Evolutionary conservation across 2,329 filamentous ascomycete genomes (phyloP).

Genomic region (Coleophoma eucalyptorum): DNA sequence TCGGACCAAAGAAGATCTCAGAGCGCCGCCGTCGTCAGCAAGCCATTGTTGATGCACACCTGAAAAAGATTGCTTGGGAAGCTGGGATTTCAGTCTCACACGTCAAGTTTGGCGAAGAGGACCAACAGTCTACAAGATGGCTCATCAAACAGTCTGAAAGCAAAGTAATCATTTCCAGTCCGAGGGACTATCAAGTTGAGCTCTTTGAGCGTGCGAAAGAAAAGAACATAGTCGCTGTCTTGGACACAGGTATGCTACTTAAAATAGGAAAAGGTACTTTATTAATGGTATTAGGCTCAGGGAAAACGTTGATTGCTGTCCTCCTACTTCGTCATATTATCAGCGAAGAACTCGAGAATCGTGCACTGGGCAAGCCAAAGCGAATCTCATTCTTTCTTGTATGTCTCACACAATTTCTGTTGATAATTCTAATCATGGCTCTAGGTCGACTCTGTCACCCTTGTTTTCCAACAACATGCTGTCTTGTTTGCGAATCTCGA

Average conservation of each 20-base stretch:
- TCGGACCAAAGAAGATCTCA: constrained; percentile 33
- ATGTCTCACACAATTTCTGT: constrained; percentile 4
- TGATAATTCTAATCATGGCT: constrained; percentile 3
- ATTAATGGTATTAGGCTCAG: constrained; percentile 57
- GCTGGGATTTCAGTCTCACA: constrained; percentile 19
- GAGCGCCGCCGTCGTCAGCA: constrained; percentile 47
- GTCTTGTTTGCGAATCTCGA: constrained; percentile 80
- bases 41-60: constrained; percentile 43
- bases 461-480: constrained; percentile 85
- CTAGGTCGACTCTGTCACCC: constrained; percentile 77
- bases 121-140: constrained; percentile 23
- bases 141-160: constrained; percentile 26
- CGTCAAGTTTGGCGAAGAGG: constrained; percentile 14
- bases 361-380: constrained; percentile 51
- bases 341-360: constrained; percentile 70
- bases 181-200: constrained; percentile 88
- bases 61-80: constrained; percentile 23
- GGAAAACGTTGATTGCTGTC: constrained; percentile 94
- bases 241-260: constrained; percentile 68
- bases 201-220: constrained; percentile 83
- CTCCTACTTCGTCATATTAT: constrained; percentile 75
- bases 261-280: too few relatives aligned
- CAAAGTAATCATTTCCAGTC: constrained; percentile 64
- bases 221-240: constrained; percentile 85
- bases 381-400: constrained; percentile 84